Evolutionary conservation across 106 monocot species (phyloP).

Genomic region (Ottelia alismoides): DNA sequence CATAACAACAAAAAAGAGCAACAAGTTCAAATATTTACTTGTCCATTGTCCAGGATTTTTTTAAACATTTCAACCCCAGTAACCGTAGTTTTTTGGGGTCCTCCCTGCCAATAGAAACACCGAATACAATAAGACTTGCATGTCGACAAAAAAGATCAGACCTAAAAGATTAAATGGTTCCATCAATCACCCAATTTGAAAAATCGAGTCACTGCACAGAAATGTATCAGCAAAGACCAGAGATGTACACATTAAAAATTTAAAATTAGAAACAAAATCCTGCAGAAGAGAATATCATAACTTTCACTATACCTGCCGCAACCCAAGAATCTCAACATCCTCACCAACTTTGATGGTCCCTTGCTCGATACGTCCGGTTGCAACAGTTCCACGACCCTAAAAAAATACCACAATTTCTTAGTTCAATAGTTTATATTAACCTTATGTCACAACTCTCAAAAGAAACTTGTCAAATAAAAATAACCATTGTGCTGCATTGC

Average conservation of each 20-base stretch:
- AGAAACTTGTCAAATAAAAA: no score
- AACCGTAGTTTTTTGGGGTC: constrained; percentile 33
- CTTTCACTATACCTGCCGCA: constrained; percentile 29
- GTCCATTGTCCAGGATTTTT: constrained; percentile 34
- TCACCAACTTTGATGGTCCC: constrained; percentile 35
- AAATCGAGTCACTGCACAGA: no score
- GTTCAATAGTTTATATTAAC: no score
- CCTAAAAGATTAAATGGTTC: no score
- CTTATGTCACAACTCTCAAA: no score
- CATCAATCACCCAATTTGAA: no score
- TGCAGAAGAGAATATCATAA: background rate
- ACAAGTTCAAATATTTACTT: constrained; percentile 4
- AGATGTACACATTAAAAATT: no score
- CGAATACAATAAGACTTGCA: background rate
- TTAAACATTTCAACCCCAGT: constrained; percentile 50
- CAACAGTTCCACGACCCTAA: constrained; percentile 74
- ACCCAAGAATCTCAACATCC: constrained; percentile 51
- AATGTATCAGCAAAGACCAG: no score
- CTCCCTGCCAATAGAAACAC: constrained; percentile 23
- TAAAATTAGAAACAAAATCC: no score
- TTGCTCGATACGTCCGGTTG: constrained; percentile 58
- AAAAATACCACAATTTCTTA: no score
- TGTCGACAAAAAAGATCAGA: constrained; percentile 1
- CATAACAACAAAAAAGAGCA: background rate
- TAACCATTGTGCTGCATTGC: no score